A percentile compares a stretch with the other conserved stretches of the same genome.
Evolutionary conservation across 2,329 filamentous ascomycete genomes (phyloP).

Genomic region (Aspergillus sp.): DNA sequence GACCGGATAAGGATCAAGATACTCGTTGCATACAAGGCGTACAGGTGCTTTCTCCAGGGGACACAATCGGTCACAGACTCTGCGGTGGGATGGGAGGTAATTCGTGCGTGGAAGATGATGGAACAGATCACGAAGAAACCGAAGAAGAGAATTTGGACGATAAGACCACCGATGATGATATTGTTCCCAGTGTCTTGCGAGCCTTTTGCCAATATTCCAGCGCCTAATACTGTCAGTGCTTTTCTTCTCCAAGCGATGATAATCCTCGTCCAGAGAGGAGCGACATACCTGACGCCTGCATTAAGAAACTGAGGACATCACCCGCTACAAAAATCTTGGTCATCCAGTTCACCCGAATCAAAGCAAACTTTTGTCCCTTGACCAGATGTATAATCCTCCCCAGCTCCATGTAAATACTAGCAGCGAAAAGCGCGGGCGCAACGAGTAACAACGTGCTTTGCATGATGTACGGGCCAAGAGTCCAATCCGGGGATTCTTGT

Average conservation of each 20-base stretch:
- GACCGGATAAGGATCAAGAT: slow-evolving; percentile 23
- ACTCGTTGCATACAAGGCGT: slow-evolving; percentile 18
- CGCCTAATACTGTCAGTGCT: slow-evolving; percentile 7
- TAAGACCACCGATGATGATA: slow-evolving; percentile 21
- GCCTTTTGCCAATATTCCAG: slow-evolving; percentile 17
- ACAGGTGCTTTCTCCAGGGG: slow-evolving; percentile 33
- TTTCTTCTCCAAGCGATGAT: not conserved
- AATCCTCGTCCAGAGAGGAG: no score
- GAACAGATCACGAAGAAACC: slow-evolving; percentile 22
- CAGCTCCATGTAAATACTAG: slow-evolving; percentile 23
- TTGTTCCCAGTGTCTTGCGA: slow-evolving; percentile 15
- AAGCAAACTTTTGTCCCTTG: slow-evolving; percentile 12
- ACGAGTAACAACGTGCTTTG: slow-evolving; percentile 21
- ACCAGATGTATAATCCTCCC: slow-evolving; percentile 18
- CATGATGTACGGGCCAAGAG: slow-evolving; percentile 19
- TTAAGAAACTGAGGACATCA: slow-evolving; percentile 24
- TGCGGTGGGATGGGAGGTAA: slow-evolving; percentile 23
- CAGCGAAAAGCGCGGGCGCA: slow-evolving; percentile 19
- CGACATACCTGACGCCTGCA: slow-evolving; percentile 21
- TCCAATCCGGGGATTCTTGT: slow-evolving; percentile 22
- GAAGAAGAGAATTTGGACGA: slow-evolving; percentile 26
- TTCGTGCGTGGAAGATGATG: slow-evolving; percentile 18
- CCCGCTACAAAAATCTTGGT: slow-evolving; percentile 24
- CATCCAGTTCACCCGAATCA: slow-evolving; percentile 19
- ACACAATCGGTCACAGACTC: slow-evolving; percentile 11